Evolutionary conservation across 345 rosid species (phyloP).

Genomic region (Aquilaria malaccensis): DNA sequence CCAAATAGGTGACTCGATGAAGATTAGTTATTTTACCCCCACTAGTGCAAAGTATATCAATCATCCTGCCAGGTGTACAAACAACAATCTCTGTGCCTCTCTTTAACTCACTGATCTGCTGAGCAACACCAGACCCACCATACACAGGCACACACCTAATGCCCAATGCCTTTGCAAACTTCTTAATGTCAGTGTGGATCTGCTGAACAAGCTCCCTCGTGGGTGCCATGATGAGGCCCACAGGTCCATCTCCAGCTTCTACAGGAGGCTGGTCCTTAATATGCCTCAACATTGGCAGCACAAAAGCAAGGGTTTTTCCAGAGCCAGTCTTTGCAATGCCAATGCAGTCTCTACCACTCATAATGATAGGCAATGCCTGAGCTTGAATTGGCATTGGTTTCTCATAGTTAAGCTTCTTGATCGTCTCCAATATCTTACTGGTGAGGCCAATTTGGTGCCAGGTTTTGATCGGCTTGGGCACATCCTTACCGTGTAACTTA

Average conservation of each 20-base stretch:
- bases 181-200: constrained; percentile 87
- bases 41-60: constrained; percentile 92
- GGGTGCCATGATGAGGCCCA: constrained; percentile 98
- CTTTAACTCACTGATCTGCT: constrained; percentile 92
- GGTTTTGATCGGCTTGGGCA: constrained; percentile 77
- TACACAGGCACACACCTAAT: constrained; percentile 85
- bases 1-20: constrained; percentile 77
- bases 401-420: constrained; percentile 82
- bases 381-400: constrained; percentile 98
- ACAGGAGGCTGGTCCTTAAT: constrained; percentile 98
- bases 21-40: constrained; percentile 88
- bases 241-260: constrained; percentile 90
- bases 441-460: constrained; percentile 97
- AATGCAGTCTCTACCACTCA: constrained; percentile 98
- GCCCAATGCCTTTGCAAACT: constrained; percentile 70
- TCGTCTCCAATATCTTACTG: constrained; percentile 73
- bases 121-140: constrained; percentile 99
- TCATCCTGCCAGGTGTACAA: constrained; percentile 97
- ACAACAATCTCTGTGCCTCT: constrained; percentile 97
- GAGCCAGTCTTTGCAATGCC: constrained; percentile 97
- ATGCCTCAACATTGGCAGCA: constrained; percentile 97
- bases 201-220: constrained; percentile 98
- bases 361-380: constrained; percentile 86
- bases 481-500: constrained; percentile 94
- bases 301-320: constrained; percentile 95